Evolutionary conservation across 768 basidiomycete genomes (phyloP), one percentile per base, ranked within the genome.

Genomic region (Dentipellis sp.): DNA sequence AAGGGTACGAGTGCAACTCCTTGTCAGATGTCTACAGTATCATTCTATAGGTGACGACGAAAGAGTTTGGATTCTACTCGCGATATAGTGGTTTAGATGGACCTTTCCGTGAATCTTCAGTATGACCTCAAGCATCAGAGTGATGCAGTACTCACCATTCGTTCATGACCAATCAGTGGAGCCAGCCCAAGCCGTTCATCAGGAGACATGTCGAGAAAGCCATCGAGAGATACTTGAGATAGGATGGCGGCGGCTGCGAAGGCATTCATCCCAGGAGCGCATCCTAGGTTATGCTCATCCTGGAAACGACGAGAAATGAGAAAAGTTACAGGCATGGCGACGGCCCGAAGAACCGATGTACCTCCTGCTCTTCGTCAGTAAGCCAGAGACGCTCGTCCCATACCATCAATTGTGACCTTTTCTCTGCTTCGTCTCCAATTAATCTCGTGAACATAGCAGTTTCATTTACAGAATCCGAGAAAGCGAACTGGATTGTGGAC

Each of bases 171-270:
- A 40, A 62, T 50, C 19, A 53, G 59, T 23, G 49, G 40, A 12
- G 16, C 45, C 19, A 60, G 52, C 19, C 34, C 51, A 29, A 58
- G 50, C 49, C 61, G 52, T 47, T 62, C 54, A n/a, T 57, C 49
- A 22, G 61, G 35, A 36, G 50, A 34, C 23, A 58, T 34, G 2
- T 53, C 71, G 8, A 91, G 62, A 62, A 88, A 80, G 3, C 79
- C 74, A 14, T 82, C 75, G 6, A 86, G 62, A 4, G 74, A 69
- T 7, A 74, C 72, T 56, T 81, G 76, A 53, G 75, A 80, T 2
- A 89, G 69, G 56, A 91, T 76, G 3, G 84, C 68, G n/a, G 78
- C 75, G 6, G 88, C 82, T 1, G 82, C 81, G 64, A 88, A 87
- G 6, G 72, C 68, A 56, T 91, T 91, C 80, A 91, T 82, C 14